A percentile compares a stretch with the other conserved stretches of the same genome.
These are phyloP conservation scores for Calonectria multiphialidica DNA, from an alignment of 2,329 filamentous ascomycete genomes.

Conservation along the genomic window DNA sequence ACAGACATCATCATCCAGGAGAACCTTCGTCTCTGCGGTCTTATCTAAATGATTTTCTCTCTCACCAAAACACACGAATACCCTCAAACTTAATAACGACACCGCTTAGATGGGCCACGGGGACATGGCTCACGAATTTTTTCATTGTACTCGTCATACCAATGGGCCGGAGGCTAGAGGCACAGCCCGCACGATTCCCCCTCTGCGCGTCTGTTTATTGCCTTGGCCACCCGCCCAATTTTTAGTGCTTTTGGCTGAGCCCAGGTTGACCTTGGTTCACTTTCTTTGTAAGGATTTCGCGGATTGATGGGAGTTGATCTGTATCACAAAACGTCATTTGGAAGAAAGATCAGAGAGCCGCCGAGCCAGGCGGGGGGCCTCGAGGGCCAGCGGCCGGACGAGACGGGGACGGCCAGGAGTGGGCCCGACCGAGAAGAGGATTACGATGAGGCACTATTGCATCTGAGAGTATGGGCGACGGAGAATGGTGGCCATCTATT, in stretches of 20 bases:
- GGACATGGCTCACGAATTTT: conserved; percentile 54
- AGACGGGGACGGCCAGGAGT: conserved; percentile 30
- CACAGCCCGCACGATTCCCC: conserved; percentile 33
- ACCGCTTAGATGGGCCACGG: conserved; percentile 51
- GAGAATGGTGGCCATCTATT: conserved; percentile 60
- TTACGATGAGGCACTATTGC: conserved; percentile 43
- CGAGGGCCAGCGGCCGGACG: conserved; percentile 33
- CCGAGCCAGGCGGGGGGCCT: conserved; percentile 35
- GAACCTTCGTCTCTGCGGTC: conserved; percentile 95
- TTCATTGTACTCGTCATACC: conserved; percentile 49
- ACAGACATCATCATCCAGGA: conserved; percentile 99
- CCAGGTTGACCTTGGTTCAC: conserved; percentile 44
- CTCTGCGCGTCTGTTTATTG: conserved; percentile 29
- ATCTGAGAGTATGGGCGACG: conserved; percentile 48
- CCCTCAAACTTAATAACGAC: conserved; percentile 58
- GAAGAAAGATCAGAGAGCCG: conserved; percentile 40
- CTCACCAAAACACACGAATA: conserved; percentile 55
- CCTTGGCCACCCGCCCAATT: conserved; percentile 32
- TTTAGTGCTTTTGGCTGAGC: conserved; percentile 43
- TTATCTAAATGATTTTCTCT: conserved; percentile 78
- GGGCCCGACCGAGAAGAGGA: conserved; percentile 30
- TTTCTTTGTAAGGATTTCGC: conserved; percentile 47
- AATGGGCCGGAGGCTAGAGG: conserved; percentile 40
- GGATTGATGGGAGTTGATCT: conserved; percentile 47
- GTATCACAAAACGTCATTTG: conserved; percentile 48